Conservation (phyloP, 352 stramenopile genomes). For the Thalassiosira exigua region DNA sequence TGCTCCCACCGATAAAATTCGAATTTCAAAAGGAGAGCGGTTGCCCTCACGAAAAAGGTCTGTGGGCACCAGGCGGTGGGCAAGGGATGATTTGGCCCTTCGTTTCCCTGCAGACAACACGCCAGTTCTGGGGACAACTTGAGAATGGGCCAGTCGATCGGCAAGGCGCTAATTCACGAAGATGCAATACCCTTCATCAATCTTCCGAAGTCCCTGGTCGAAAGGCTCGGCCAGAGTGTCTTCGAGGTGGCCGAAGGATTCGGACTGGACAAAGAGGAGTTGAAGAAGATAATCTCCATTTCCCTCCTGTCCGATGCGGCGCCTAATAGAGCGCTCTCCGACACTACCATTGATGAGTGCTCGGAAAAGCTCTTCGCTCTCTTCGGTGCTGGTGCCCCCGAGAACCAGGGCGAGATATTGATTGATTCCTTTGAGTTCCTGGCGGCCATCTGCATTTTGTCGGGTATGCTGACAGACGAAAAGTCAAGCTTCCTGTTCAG, state of each 20-base stretch:
- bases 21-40: too few species aligned
- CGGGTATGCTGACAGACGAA: constrained; percentile 36
- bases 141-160: constrained; percentile 40
- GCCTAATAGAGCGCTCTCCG: constrained; percentile 14
- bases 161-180: constrained; percentile 24
- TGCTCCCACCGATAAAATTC: constrained; percentile 70
- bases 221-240: constrained; percentile 17
- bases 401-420: not conserved
- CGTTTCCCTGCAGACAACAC: too few species aligned
- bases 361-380: constrained; percentile 27
- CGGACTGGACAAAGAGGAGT: constrained; percentile 18
- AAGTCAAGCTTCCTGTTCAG: constrained; percentile 54
- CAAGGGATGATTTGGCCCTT: too few species aligned
- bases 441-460: constrained; percentile 41
- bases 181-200: constrained; percentile 35
- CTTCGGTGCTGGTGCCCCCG: constrained; percentile 10
- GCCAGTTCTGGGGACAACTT: too few species aligned
- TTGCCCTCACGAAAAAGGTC: too few species aligned
- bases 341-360: constrained; percentile 27
- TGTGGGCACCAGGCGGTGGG: too few species aligned
- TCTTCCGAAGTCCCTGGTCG: constrained; percentile 25
- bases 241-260: constrained; percentile 37
- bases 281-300: constrained; percentile 25
- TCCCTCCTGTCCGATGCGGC: constrained; percentile 32
- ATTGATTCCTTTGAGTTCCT: constrained; percentile 57